Percentiles rank a stretch among this genome's conserved stretches.
Conservation (phyloP, 768 basidiomycete species). For the Kockovaella imperatae region DNA sequence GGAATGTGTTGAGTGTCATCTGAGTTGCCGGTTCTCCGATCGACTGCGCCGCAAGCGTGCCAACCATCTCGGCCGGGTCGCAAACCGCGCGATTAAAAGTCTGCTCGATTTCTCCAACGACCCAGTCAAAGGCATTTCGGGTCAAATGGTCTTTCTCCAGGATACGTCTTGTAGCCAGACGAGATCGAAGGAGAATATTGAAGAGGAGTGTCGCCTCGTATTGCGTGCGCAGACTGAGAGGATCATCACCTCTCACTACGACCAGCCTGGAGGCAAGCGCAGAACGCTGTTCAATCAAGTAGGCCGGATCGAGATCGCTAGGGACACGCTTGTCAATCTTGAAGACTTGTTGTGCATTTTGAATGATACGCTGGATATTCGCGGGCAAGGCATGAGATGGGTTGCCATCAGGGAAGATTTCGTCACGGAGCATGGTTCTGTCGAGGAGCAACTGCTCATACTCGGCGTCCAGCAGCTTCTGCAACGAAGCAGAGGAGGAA, state of each 20-base stretch:
- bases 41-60: slow-evolving; percentile 92
- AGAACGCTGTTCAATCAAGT: slow-evolving; percentile 72
- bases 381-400: slow-evolving; percentile 86
- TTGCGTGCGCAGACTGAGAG: slow-evolving; percentile 68
- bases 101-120: slow-evolving; percentile 86
- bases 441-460: slow-evolving; percentile 61
- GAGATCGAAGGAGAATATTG: slow-evolving; percentile 84
- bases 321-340: slow-evolving; percentile 91
- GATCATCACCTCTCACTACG: slow-evolving; percentile 79
- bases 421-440: slow-evolving; percentile 65
- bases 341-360: slow-evolving; percentile 93
- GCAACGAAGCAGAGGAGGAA: slow-evolving; percentile 71
- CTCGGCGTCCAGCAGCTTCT: slow-evolving; percentile 75
- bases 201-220: slow-evolving; percentile 83
- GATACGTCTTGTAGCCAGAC: slow-evolving; percentile 76
- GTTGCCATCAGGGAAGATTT: slow-evolving; percentile 72
- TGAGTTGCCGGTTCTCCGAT: slow-evolving; percentile 99
- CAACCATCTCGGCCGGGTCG: slow-evolving; percentile 98
- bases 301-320: slow-evolving; percentile 78
- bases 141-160: slow-evolving; percentile 82
- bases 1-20: slow-evolving; percentile 99
- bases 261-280: slow-evolving; percentile 69
- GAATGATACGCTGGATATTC: slow-evolving; percentile 88
- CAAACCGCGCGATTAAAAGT: slow-evolving; percentile 90
- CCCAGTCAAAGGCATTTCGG: slow-evolving; percentile 95